These are phyloP conservation scores for Leccinellum luteum DNA, from an alignment of 768 basidiomycete genomes.

Conservation along the genomic window DNA sequence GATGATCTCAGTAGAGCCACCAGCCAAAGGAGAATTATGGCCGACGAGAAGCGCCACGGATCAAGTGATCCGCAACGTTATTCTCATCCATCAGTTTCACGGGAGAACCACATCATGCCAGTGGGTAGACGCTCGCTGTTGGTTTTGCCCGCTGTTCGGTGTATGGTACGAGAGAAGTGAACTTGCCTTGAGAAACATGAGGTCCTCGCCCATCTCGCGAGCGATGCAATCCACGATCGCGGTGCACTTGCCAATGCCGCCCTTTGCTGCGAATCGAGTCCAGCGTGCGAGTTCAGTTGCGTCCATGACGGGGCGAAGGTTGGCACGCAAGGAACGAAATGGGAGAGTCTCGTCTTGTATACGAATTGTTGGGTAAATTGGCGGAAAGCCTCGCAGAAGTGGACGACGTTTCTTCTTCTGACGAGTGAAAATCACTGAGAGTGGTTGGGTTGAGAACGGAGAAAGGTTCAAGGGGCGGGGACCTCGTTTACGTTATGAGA, in stretches of 20 bases:
- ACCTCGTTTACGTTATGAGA: too few relatives aligned
- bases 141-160: too few relatives aligned
- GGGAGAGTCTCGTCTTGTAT: too few relatives aligned
- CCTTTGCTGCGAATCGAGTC: constrained; percentile 83
- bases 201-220: constrained; percentile 60
- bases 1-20: too few relatives aligned
- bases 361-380: too few relatives aligned
- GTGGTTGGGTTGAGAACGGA: too few relatives aligned
- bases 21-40: background rate
- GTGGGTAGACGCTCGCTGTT: background rate
- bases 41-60: background rate
- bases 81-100: too few relatives aligned
- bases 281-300: constrained; percentile 71
- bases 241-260: constrained; percentile 79
- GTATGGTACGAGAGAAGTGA: background rate
- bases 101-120: background rate
- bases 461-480: too few relatives aligned
- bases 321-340: too few relatives aligned
- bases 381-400: too few relatives aligned
- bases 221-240: constrained; percentile 76
- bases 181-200: constrained; percentile 83
- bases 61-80: background rate
- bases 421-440: too few relatives aligned
- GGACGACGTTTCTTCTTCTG: too few relatives aligned
- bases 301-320: constrained; percentile 46